Evolutionary conservation across 345 rosid species (phyloP).

Genomic region (Linum usitatissimum): DNA sequence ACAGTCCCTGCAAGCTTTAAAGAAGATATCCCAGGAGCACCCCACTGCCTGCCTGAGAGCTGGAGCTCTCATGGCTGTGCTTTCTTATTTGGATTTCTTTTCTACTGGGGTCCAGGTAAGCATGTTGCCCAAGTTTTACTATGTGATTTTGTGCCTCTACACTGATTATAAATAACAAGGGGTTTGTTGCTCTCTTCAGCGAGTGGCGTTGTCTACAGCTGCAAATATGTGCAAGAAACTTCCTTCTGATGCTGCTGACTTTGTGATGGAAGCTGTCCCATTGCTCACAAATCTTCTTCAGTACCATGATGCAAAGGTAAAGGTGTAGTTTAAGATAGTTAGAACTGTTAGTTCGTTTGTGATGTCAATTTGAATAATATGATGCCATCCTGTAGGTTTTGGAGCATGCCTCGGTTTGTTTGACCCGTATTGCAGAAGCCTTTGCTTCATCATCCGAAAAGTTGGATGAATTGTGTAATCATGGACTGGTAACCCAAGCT

Average conservation of each 20-base stretch:
- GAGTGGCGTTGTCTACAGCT: constrained; percentile 95
- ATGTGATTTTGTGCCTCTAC: not conserved
- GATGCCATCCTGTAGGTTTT: constrained; percentile 49
- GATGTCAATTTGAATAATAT: constrained; percentile 5
- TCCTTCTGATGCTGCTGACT: constrained; percentile 98
- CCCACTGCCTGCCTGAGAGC: constrained; percentile 99
- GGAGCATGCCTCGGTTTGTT: constrained; percentile 95
- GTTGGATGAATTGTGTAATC: constrained; percentile 88
- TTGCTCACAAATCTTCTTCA: constrained; percentile 93
- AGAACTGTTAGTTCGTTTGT: not conserved
- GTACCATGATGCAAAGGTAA: constrained; percentile 90
- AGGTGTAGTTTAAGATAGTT: not conserved
- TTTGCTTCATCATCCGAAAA: constrained; percentile 85
- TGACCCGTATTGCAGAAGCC: constrained; percentile 97
- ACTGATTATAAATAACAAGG: not conserved
- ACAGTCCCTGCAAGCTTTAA: constrained; percentile 95
- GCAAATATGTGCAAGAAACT: constrained; percentile 99
- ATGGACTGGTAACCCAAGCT: constrained; percentile 95
- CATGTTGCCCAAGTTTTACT: constrained; percentile 4
- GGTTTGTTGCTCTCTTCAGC: constrained; percentile 29
- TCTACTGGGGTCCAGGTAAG: constrained; percentile 97
- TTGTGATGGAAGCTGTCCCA: constrained; percentile 99
- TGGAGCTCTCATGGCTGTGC: constrained; percentile 99
- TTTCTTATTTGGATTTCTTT: constrained; percentile 95
- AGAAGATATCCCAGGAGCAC: constrained; percentile 99